phyloP scores from a whole-genome alignment of 495 filamentous ascomycete genomes.

The Xylaria curta region DNA sequence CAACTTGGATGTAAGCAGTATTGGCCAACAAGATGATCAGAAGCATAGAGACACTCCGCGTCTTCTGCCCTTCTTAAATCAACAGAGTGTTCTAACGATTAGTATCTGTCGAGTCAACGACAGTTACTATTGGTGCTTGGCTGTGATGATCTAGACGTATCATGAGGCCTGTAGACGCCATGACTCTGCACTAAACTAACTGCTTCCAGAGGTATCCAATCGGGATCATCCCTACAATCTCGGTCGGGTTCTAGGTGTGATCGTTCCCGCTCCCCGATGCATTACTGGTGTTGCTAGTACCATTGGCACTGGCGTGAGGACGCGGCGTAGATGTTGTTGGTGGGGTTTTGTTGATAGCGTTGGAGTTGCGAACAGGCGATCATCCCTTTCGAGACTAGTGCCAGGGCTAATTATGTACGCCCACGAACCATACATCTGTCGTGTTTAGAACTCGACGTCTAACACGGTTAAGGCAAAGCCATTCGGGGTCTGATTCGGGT shows the following conservation, averaged over 20 bases:
- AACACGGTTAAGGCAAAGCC: background rate
- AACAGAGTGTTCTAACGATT: background rate
- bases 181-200: background rate
- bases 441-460: background rate
- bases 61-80: background rate
- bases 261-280: conserved; percentile 8
- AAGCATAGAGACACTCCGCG: background rate
- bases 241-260: background rate
- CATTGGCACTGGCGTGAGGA: background rate
- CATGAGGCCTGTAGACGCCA: conserved; percentile 6
- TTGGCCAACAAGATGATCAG: background rate
- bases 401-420: conserved; percentile 3
- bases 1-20: background rate
- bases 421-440: background rate
- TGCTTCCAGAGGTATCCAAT: background rate
- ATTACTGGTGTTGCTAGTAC: background rate
- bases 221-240: background rate
- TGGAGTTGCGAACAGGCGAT: conserved; percentile 6
- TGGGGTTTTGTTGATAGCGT: conserved; percentile 4
- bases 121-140: conserved; percentile 4
- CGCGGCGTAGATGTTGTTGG: conserved; percentile 5
- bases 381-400: background rate
- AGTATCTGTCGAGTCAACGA: background rate
- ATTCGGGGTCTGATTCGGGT: background rate
- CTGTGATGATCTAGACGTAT: background rate